Evolutionary conservation across 352 stramenopile species (phyloP), one percentile per base, ranked within the genome.

Genomic region (Globisporangium irregulare): DNA sequence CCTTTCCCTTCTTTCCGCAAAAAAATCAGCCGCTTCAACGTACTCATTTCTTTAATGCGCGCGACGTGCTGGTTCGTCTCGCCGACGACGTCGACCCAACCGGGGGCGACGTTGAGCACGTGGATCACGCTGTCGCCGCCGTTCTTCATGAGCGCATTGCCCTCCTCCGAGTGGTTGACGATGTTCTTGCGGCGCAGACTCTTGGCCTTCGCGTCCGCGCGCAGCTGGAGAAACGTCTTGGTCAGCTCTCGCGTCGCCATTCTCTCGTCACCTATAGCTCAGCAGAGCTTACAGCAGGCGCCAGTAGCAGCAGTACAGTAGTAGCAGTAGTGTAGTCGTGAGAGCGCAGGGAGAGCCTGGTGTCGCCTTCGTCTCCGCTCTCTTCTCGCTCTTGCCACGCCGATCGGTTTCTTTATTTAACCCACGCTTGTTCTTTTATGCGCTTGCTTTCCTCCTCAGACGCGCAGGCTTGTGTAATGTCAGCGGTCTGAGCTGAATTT

Each of bases 161-260:
- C 82, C 61, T 92, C 84, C 24, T 92, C 83, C 34, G 73, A 74
- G 64, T 89, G 81, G 69, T 75, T 79, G 63, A 89, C 80, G 68
- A 95, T 95, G 72, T 95, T 93, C 73, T 91, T 91, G 57, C 87
- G 87, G 64, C 87, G 82, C 69, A 92, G 77, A 27, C 87, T 90
- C 72, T 93, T 95, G 68, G 84, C 86, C 72, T 93, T 94, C 66
- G 85, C 86, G 71, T 94, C 81, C 43, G 74, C 77, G 36, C 87
- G 85, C 67, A 93, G 73, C 73, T 89, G 80, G 60, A 84, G 57
- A 73, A 91, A 95, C 63, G 77, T 58, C 7, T 86, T 82, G 66
- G 82, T 93, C 71, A 95, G 71, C 54, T 95, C 86, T 50, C 87
- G 80, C 57, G 87, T 95, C 62, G 87, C 86, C 87, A 95, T 95